Evolutionary conservation across 73 alveolate species (phyloP).

Genomic region (Paraurostyla sp.): DNA sequence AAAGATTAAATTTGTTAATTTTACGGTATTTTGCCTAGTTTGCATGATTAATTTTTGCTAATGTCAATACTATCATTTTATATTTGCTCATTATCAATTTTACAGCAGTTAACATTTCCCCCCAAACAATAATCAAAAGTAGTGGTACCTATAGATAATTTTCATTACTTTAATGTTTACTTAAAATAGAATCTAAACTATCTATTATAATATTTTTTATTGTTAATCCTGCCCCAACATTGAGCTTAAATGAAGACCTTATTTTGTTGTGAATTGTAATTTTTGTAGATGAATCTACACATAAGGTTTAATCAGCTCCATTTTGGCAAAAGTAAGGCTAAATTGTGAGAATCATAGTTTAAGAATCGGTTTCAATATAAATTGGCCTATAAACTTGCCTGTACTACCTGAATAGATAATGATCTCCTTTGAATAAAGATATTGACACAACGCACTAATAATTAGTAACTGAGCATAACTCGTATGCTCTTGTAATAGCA

Average conservation of each 20-base stretch:
- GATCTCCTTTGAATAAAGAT: not conserved
- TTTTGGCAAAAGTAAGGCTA: not conserved
- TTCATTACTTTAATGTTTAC: no score
- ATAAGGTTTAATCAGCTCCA: not conserved
- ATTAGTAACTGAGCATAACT: not conserved
- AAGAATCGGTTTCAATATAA: not conserved
- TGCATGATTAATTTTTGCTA: no score
- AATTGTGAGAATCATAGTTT: not conserved
- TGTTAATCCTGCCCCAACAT: not conserved
- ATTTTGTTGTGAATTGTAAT: conserved; percentile 16
- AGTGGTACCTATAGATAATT: no score
- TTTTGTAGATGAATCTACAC: not conserved
- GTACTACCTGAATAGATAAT: not conserved
- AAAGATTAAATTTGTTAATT: no score
- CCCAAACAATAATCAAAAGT: no score
- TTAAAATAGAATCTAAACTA: conserved; percentile 17
- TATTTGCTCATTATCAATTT: no score
- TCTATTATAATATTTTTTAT: not conserved
- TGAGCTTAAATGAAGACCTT: not conserved
- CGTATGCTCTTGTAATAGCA: not conserved
- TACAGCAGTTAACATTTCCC: no score
- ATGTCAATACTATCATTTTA: no score
- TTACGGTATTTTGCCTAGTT: no score
- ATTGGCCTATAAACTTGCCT: not conserved
- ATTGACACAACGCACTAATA: not conserved